phyloP scores from a whole-genome alignment of 345 rosid genomes.

The Iberis pinnata region DNA sequence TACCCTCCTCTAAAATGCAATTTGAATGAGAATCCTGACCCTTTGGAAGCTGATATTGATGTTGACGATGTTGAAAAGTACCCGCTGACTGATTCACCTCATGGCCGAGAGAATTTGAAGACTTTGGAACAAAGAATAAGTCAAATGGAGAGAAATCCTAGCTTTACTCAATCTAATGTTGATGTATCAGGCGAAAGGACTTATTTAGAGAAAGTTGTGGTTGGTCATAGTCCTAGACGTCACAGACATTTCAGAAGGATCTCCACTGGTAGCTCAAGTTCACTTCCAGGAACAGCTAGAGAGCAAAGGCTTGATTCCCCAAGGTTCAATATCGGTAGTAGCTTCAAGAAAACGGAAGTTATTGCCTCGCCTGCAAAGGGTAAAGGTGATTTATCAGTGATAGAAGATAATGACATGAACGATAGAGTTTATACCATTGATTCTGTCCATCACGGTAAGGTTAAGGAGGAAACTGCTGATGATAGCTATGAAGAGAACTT shows the following conservation, averaged over 20 bases:
- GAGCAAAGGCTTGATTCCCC: constrained; percentile 58
- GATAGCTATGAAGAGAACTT: constrained; percentile 31
- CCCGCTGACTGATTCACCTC: constrained; percentile 62
- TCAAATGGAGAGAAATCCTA: constrained; percentile 71
- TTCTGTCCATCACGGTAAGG: constrained; percentile 48
- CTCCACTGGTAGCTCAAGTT: constrained; percentile 57
- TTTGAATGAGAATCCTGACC: constrained; percentile 46
- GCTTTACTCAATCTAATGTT: constrained; percentile 41
- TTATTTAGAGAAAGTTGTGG: constrained; percentile 58
- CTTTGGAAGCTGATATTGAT: constrained; percentile 49
- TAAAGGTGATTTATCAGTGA: constrained; percentile 46
- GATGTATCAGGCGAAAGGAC: constrained; percentile 35
- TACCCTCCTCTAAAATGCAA: constrained; percentile 84
- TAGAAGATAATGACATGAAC: constrained; percentile 58
- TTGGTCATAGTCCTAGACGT: constrained; percentile 65
- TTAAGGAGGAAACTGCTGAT: constrained; percentile 37
- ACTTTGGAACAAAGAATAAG: constrained; percentile 60
- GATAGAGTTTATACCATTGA: constrained; percentile 93
- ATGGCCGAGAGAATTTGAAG: constrained; percentile 42
- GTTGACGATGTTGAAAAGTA: constrained; percentile 76
- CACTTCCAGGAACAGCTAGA: constrained; percentile 39
- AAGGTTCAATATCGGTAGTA: constrained; percentile 28
- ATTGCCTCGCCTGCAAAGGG: no score
- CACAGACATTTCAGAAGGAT: constrained; percentile 46
- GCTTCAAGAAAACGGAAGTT: constrained; percentile 49